Conservation (phyloP, 768 basidiomycete genomes). For the Russula sp. region DNA sequence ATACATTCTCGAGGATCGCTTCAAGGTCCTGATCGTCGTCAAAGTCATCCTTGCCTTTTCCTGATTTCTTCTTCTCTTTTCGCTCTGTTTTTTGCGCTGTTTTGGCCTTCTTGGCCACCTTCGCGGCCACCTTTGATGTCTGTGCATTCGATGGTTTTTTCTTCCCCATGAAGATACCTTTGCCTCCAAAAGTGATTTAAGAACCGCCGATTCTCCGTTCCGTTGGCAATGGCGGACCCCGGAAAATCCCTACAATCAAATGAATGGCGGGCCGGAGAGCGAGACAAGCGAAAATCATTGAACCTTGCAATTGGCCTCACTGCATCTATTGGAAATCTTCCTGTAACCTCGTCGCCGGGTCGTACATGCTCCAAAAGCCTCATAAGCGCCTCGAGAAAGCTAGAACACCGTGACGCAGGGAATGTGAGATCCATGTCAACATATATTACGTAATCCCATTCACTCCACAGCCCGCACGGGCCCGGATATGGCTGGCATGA, state of each 20-base stretch:
- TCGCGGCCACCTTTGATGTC: conserved; percentile 38
- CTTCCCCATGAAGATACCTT: conserved; percentile 39
- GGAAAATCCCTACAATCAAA: not conserved
- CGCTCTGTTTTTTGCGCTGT: conserved; percentile 60
- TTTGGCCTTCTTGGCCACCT: conserved; percentile 63
- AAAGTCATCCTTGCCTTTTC: conserved; percentile 44
- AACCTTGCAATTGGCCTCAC: not conserved
- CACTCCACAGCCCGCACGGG: too few relatives aligned
- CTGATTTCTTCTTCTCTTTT: conserved; percentile 58
- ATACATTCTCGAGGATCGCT: conserved; percentile 72
- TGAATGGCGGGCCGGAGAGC: not conserved
- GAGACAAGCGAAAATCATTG: not conserved
- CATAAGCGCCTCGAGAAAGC: not conserved
- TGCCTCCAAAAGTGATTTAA: not conserved
- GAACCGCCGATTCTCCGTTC: not conserved
- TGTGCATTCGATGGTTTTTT: conserved; percentile 40
- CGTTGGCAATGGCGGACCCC: not conserved
- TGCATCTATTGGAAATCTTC: not conserved
- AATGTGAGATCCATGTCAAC: not conserved
- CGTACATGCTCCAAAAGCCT: not conserved
- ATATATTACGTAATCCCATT: not conserved
- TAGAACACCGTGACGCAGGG: not conserved
- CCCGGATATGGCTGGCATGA: too few relatives aligned
- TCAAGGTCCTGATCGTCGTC: conserved; percentile 77
- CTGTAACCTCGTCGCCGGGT: not conserved